Base-by-base conservation (phyloP, 805 yeast genomes). In the Tetrapisispora phaffii region DNA sequence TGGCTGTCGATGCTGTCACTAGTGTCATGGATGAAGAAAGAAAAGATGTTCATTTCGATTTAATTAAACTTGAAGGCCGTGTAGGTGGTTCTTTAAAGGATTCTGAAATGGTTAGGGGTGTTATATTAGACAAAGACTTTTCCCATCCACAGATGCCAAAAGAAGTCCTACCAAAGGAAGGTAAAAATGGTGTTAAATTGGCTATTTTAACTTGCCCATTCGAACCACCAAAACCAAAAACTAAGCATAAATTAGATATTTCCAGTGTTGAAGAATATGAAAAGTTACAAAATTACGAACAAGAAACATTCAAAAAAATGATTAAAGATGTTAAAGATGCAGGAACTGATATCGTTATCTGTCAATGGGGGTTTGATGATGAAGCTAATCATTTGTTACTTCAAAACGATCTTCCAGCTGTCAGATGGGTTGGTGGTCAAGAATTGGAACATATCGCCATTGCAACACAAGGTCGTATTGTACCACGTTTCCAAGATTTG, bases 281-380 rank as follows among this genome's bases (percentile, higher is more conserved):
- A 65, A 82, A 79, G 51, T 75, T 93, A 62, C 98, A 94, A 70
- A 77, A 77, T 43, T 93, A 93, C 66, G 99, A 93, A 72, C 90
- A 83, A 55, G 80, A 82, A 51, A 88, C 87, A 65, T 93, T 93
- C 62, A 76, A 73, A 61, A 87, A 85, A 63, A 93, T 93, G 98
- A 88, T 93, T 48, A 73, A 81, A 48, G 69, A 73, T 50, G 94
- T 93, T 45, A 89, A 93, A 68, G 77, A 75, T 22, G 75, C 95
- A 0, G 97, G 97, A 35, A 97, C 98, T 24, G 90, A 89, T 65
- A 77, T 90, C 45, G 98, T 90, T 43, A 90, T 94, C 34, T 93
- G 98, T 70, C 98, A 90, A 71, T 90, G 98, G 98, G 98, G 98
- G 16, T 93, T 90, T 58, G 98, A 90, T 66, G 98, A 90, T 65